Percentiles rank a stretch among this genome's conserved stretches.
Evolutionary conservation across 2,329 filamentous ascomycete genomes (phyloP).

Genomic region (Zopfia rhizophila): DNA sequence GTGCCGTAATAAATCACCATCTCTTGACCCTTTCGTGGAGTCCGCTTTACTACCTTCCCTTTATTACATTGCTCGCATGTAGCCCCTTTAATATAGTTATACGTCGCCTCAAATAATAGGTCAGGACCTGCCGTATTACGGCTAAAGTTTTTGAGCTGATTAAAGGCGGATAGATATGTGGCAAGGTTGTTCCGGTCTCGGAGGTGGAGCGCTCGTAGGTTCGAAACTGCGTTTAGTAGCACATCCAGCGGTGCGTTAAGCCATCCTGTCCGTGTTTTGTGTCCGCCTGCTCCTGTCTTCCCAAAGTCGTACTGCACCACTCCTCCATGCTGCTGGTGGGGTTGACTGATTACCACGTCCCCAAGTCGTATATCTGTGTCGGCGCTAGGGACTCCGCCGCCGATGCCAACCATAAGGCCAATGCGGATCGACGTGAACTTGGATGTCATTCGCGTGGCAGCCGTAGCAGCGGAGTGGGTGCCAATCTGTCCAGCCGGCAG

Average conservation of each 20-base stretch:
- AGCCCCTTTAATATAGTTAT: too few relatives aligned
- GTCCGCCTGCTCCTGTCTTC: slow-evolving; percentile 5
- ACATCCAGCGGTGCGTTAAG: too few relatives aligned
- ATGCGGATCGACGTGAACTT: slow-evolving; percentile 34
- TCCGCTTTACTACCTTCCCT: neutral
- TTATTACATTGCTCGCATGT: too few relatives aligned
- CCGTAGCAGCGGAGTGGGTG: slow-evolving; percentile 39
- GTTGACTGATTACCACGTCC: neutral
- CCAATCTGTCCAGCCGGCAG: slow-evolving; percentile 46
- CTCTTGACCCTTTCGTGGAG: neutral
- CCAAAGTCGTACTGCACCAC: slow-evolving; percentile 26
- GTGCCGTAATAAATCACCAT: slow-evolving; percentile 17
- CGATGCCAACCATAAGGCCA: slow-evolving; percentile 30
- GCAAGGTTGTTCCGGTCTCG: too few relatives aligned
- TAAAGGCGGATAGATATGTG: too few relatives aligned
- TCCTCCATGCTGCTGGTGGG: slow-evolving; percentile 2
- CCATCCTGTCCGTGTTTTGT: too few relatives aligned
- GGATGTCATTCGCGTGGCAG: slow-evolving; percentile 33
- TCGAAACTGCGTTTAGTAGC: too few relatives aligned
- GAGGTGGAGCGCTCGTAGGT: too few relatives aligned
- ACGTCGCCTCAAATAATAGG: too few relatives aligned
- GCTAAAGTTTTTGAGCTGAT: too few relatives aligned
- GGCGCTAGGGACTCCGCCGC: neutral
- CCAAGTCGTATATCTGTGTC: slow-evolving; percentile 11
- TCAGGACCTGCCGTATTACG: too few relatives aligned